Percentiles rank a stretch among this genome's conserved stretches.
Conservation (phyloP, 2,329 filamentous ascomycete species). For the Mariannaea elegans region DNA sequence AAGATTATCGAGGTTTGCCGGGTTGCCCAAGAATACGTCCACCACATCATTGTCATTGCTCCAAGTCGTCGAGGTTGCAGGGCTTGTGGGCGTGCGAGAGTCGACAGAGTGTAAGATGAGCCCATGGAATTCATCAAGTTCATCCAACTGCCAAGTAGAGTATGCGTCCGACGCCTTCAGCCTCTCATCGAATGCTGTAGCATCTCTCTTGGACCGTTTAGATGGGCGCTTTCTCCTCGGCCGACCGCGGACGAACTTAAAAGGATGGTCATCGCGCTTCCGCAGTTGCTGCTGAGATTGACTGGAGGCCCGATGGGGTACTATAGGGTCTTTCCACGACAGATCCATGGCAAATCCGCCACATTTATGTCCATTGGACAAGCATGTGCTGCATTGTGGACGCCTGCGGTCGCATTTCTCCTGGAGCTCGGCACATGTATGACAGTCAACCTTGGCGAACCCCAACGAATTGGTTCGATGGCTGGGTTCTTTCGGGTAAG, state of each 20-base stretch:
- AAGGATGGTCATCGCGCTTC: background rate
- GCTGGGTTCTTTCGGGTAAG: background rate
- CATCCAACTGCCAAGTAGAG: slow-evolving; percentile 4
- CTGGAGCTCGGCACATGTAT: background rate
- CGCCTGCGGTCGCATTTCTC: slow-evolving; percentile 13
- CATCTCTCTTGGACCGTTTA: background rate
- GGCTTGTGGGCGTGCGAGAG: background rate
- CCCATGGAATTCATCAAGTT: background rate
- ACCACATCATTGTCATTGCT: background rate
- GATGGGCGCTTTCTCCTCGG: background rate
- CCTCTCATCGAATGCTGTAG: background rate
- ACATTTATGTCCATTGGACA: slow-evolving; percentile 1
- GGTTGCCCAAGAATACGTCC: background rate
- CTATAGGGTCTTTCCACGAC: slow-evolving; percentile 10
- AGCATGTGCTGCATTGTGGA: slow-evolving; percentile 7
- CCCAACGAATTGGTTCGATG: slow-evolving; percentile 9
- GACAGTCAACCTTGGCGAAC: slow-evolving; percentile 16
- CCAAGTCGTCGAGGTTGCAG: background rate
- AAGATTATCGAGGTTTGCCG: background rate
- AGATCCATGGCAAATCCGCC: slow-evolving; percentile 16
- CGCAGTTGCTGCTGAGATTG: background rate
- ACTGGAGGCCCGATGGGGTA: background rate
- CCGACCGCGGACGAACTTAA: slow-evolving; percentile 11
- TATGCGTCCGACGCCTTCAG: background rate
- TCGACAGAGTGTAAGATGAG: background rate